Evolutionary conservation across 2,329 filamentous ascomycete genomes (phyloP).

Genomic region (Calonectria henricotiae): DNA sequence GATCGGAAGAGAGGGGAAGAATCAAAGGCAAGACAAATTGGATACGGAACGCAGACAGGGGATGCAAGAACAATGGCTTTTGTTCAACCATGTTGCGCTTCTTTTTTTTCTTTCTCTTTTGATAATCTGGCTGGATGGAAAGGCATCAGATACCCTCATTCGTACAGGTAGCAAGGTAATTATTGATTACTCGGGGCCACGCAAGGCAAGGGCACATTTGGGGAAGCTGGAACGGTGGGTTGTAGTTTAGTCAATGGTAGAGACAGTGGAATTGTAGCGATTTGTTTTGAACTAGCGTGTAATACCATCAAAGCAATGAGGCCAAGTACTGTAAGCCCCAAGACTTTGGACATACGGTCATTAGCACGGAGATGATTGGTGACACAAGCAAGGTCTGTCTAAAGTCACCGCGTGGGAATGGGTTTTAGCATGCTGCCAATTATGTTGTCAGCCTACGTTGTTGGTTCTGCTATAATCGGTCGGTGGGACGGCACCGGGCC

Average conservation of each 20-base stretch:
- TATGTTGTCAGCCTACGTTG: neutral
- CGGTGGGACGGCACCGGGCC: conserved; percentile 31
- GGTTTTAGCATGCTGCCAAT: neutral
- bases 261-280: conserved; percentile 35
- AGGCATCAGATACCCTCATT: conserved; percentile 55
- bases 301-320: neutral
- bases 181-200: conserved; percentile 40
- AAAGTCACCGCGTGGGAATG: neutral
- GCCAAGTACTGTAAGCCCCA: neutral
- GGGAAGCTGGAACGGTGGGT: conserved; percentile 3
- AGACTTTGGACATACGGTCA: neutral
- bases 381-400: neutral
- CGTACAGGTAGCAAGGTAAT: conserved; percentile 46
- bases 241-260: conserved; percentile 26
- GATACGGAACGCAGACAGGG: neutral
- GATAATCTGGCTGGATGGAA: conserved; percentile 48
- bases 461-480: conserved; percentile 10
- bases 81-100: conserved; percentile 26
- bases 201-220: conserved; percentile 16
- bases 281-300: conserved; percentile 15
- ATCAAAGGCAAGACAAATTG: conserved; percentile 17
- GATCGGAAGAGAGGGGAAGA: conserved; percentile 12
- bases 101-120: conserved; percentile 38
- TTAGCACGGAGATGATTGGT: conserved; percentile 1
- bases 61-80: conserved; percentile 14